phyloP scores from a whole-genome alignment of 176 grass and related monocot species.

The Aegilops bicornis region DNA sequence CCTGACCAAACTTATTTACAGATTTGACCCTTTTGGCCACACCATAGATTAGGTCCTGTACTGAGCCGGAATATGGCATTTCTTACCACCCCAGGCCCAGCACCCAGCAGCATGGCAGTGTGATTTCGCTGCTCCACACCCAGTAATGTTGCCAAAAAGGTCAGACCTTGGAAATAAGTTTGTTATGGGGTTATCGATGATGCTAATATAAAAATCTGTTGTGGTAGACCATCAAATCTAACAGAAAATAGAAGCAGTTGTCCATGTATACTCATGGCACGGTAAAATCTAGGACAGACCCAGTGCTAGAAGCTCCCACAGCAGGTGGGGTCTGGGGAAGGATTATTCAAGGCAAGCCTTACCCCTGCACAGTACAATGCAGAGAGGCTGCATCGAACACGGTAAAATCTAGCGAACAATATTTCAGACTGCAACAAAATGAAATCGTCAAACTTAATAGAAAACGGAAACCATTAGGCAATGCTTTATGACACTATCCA shows the following conservation, averaged over 20 bases:
- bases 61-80: background rate
- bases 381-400: too few relatives aligned
- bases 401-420: background rate
- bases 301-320: too few relatives aligned
- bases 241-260: conserved; percentile 11
- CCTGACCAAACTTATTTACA: background rate
- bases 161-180: background rate
- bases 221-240: background rate
- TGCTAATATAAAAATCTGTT: background rate
- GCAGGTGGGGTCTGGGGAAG: too few relatives aligned
- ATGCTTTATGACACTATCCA: conserved; percentile 11
- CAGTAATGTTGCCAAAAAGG: conserved; percentile 12
- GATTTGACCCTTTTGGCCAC: background rate
- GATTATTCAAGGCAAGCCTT: too few relatives aligned
- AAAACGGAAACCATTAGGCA: background rate
- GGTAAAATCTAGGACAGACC: background rate
- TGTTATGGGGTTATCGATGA: background rate
- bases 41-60: background rate
- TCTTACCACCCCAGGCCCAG: background rate
- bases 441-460: conserved; percentile 13
- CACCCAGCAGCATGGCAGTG: background rate
- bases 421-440: background rate
- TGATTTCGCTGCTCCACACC: background rate
- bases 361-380: too few relatives aligned
- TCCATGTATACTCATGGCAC: background rate